Evolutionary conservation across 371 early-diverging fungal genomes (phyloP).

Genomic region (Lichtheimia corymbifera): DNA sequence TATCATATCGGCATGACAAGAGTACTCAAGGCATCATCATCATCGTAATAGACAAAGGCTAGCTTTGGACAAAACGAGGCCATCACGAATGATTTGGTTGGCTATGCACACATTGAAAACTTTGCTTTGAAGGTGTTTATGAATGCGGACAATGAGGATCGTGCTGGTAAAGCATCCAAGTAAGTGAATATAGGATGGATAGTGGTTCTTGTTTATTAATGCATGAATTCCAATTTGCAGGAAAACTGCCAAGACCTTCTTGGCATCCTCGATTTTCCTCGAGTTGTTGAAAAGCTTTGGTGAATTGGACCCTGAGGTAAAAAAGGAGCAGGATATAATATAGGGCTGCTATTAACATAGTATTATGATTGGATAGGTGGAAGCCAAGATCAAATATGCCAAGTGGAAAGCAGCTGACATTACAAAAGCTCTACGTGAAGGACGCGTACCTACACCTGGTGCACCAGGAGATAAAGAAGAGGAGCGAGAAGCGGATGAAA

Average conservation of each 20-base stretch:
- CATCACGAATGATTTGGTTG: slow-evolving; percentile 78
- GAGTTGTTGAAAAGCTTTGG: slow-evolving; percentile 83
- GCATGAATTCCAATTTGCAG: slow-evolving; percentile 28
- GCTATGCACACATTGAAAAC: slow-evolving; percentile 81
- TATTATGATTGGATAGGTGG: slow-evolving; percentile 41
- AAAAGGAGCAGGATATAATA: background rate
- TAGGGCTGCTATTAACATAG: background rate
- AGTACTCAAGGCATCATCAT: no score
- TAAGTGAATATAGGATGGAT: slow-evolving; percentile 29
- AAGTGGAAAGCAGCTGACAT: slow-evolving; percentile 96
- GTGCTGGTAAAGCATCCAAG: slow-evolving; percentile 75
- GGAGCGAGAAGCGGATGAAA: slow-evolving; percentile 5
- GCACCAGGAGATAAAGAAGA: slow-evolving; percentile 51
- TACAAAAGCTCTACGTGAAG: slow-evolving; percentile 89
- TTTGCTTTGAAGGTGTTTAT: slow-evolving; percentile 92
- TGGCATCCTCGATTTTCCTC: slow-evolving; percentile 83
- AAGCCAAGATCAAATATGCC: slow-evolving; percentile 91
- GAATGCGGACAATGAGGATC: slow-evolving; percentile 92
- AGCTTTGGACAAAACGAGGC: slow-evolving; percentile 65
- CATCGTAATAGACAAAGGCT: slow-evolving; percentile 53
- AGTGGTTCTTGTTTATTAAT: background rate
- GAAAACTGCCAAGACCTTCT: slow-evolving; percentile 84
- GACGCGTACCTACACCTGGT: slow-evolving; percentile 70
- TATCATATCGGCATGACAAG: background rate
- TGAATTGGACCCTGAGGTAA: slow-evolving; percentile 70